A percentile compares a stretch with the other conserved stretches of the same genome.
Evolutionary conservation across 1,139 yeast genomes (phyloP).

Genomic region (Blastobotrys apis): DNA sequence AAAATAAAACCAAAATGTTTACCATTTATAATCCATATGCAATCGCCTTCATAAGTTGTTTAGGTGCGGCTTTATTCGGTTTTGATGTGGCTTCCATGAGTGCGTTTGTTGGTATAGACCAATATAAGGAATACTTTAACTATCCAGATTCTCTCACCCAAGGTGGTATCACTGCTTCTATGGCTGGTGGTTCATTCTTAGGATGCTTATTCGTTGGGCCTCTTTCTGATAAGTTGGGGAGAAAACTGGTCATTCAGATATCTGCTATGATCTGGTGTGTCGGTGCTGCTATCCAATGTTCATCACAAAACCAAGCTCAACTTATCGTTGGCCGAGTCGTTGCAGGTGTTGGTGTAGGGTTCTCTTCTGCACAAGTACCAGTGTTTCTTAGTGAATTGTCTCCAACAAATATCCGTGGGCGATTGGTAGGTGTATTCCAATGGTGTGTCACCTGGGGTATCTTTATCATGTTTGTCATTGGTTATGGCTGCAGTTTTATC

Average conservation of each 20-base stretch:
- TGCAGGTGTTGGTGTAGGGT: slow-evolving; percentile 67
- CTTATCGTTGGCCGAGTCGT: slow-evolving; percentile 58
- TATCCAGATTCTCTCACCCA: slow-evolving; percentile 47
- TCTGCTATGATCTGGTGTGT: slow-evolving; percentile 71
- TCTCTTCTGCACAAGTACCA: slow-evolving; percentile 68
- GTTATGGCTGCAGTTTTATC: slow-evolving; percentile 54
- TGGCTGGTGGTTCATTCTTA: slow-evolving; percentile 82
- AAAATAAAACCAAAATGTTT: background rate
- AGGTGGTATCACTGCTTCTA: slow-evolving; percentile 92
- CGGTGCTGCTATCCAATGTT: slow-evolving; percentile 81
- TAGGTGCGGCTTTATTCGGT: slow-evolving; percentile 93
- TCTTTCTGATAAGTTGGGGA: slow-evolving; percentile 68
- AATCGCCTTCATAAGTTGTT: slow-evolving; percentile 53
- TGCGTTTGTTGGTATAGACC: slow-evolving; percentile 73
- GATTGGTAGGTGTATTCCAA: slow-evolving; percentile 63
- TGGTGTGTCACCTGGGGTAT: slow-evolving; percentile 70
- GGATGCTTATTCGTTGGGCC: slow-evolving; percentile 36
- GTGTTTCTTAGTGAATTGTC: slow-evolving; percentile 71
- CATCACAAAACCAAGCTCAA: slow-evolving; percentile 72
- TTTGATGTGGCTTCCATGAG: slow-evolving; percentile 90
- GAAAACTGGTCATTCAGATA: slow-evolving; percentile 71
- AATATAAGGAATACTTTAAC: slow-evolving; percentile 43
- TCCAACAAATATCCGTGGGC: slow-evolving; percentile 63
- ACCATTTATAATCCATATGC: slow-evolving; percentile 35
- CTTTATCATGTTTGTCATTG: slow-evolving; percentile 53